Percentiles rank a stretch among this genome's conserved stretches.
phyloP scores from a whole-genome alignment of 768 basidiomycete species.

The Tulasnella sp. region DNA sequence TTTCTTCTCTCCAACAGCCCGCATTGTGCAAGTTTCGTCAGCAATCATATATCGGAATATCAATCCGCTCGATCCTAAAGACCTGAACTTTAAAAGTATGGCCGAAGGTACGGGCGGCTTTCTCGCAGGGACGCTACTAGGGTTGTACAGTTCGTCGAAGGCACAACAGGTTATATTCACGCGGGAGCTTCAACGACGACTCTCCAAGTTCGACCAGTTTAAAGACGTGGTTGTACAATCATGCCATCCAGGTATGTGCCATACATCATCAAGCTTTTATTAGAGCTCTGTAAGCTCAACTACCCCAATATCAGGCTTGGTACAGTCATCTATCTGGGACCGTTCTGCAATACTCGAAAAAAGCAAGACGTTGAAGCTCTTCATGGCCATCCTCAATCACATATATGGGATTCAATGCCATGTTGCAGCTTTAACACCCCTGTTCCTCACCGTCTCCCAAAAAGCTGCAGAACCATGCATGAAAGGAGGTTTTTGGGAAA shows the following conservation, averaged over 20 bases:
- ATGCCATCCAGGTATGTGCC: conserved; percentile 11
- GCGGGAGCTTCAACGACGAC: neutral
- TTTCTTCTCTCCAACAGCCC: neutral
- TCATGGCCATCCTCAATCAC: neutral
- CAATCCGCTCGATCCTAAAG: neutral
- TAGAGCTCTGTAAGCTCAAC: neutral
- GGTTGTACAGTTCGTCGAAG: conserved; percentile 4
- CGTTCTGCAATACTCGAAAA: neutral
- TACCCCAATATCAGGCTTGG: conserved; percentile 1
- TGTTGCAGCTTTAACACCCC: neutral
- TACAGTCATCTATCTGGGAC: neutral
- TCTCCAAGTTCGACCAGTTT: neutral
- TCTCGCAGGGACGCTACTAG: neutral
- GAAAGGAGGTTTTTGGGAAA: conserved; percentile 7
- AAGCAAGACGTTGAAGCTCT: neutral
- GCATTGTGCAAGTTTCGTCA: conserved; percentile 7
- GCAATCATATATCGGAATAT: neutral
- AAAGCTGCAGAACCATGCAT: neutral
- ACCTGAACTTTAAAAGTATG: conserved; percentile 7
- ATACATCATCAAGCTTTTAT: neutral
- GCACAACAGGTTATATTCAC: conserved; percentile 5
- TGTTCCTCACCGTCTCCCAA: conserved; percentile 8
- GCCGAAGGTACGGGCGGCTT: neutral
- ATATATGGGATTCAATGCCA: neutral
- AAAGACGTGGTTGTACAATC: conserved; percentile 3